A percentile compares a stretch with the other conserved stretches of the same genome.
phyloP scores from a whole-genome alignment of 2,329 filamentous ascomycete genomes.

The Fusarium mundagurra region DNA sequence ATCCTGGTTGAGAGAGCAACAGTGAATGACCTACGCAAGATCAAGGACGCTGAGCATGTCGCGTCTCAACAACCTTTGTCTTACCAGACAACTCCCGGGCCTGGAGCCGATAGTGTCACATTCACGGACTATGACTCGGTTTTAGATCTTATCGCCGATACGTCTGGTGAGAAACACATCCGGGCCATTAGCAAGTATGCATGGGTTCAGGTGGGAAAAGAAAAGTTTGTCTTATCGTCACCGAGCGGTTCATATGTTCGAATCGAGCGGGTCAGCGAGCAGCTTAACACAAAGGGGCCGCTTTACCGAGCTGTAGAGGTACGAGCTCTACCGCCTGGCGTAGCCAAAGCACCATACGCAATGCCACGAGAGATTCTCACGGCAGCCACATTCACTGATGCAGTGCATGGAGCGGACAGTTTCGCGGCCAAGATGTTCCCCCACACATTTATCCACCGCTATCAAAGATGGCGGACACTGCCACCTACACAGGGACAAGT shows the following conservation, averaged over 20 bases:
- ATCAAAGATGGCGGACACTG: slow-evolving; percentile 74
- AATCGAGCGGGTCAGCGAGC: slow-evolving; percentile 54
- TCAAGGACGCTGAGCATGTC: slow-evolving; percentile 57
- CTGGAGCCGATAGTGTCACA: slow-evolving; percentile 61
- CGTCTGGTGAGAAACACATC: slow-evolving; percentile 80
- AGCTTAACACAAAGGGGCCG: slow-evolving; percentile 37
- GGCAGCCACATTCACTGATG: slow-evolving; percentile 74
- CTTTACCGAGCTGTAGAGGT: slow-evolving; percentile 59
- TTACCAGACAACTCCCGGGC: slow-evolving; percentile 15
- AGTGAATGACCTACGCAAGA: slow-evolving; percentile 66
- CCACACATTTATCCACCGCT: slow-evolving; percentile 71
- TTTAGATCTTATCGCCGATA: slow-evolving; percentile 89
- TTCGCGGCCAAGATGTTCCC: slow-evolving; percentile 76
- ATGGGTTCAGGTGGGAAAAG: slow-evolving; percentile 82
- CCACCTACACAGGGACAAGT: slow-evolving; percentile 75
- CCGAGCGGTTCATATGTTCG: slow-evolving; percentile 70
- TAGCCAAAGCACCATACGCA: slow-evolving; percentile 69
- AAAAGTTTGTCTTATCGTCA: slow-evolving; percentile 76
- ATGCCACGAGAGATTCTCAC: slow-evolving; percentile 74
- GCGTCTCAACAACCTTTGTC: slow-evolving; percentile 22
- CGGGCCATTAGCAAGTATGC: slow-evolving; percentile 77
- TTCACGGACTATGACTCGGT: slow-evolving; percentile 94
- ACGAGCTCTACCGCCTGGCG: slow-evolving; percentile 55
- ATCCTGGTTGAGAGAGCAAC: slow-evolving; percentile 77
- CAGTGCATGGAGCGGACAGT: slow-evolving; percentile 86